Evolutionary conservation across 495 filamentous ascomycete genomes (phyloP).

Genomic region (Penicillium nucicola): DNA sequence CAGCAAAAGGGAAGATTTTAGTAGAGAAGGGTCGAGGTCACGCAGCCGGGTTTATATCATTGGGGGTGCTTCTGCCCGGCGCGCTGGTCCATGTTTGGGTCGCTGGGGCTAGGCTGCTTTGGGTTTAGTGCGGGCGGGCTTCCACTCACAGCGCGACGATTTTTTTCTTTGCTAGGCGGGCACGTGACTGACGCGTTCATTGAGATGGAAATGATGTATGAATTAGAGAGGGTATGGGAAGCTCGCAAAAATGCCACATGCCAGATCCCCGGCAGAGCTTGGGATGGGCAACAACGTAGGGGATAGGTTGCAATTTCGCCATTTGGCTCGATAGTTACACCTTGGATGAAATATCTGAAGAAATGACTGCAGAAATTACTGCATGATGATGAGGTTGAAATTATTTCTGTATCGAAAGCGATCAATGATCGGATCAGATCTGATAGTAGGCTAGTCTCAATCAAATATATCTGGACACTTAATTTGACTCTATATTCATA

Average conservation of each 20-base stretch:
- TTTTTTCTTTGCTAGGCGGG: constrained; percentile 24
- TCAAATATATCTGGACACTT: too few relatives aligned
- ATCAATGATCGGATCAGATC: not conserved
- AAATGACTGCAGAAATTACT: too few relatives aligned
- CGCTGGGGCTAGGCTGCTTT: constrained; percentile 26
- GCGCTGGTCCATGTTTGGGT: constrained; percentile 46
- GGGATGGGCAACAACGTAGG: constrained; percentile 11
- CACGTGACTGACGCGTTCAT: constrained; percentile 34
- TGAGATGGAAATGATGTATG: constrained; percentile 5
- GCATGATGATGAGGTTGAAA: too few relatives aligned
- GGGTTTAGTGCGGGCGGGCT: constrained; percentile 25
- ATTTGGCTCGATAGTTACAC: not conserved
- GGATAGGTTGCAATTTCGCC: too few relatives aligned
- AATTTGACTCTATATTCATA: not conserved
- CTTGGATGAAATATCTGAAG: too few relatives aligned
- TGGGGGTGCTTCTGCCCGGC: constrained; percentile 42
- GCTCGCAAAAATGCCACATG: constrained; percentile 19
- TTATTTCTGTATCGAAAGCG: too few relatives aligned
- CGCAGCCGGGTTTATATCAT: constrained; percentile 53
- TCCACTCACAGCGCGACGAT: constrained; percentile 24
- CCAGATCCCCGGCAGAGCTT: constrained; percentile 37
- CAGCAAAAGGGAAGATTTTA: constrained; percentile 27
- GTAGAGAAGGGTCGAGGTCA: constrained; percentile 42
- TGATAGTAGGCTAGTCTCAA: too few relatives aligned
- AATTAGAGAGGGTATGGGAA: constrained; percentile 8